Base-by-base conservation (phyloP, 2,329 filamentous ascomycete species). In the Ascochyta fabae region DNA sequence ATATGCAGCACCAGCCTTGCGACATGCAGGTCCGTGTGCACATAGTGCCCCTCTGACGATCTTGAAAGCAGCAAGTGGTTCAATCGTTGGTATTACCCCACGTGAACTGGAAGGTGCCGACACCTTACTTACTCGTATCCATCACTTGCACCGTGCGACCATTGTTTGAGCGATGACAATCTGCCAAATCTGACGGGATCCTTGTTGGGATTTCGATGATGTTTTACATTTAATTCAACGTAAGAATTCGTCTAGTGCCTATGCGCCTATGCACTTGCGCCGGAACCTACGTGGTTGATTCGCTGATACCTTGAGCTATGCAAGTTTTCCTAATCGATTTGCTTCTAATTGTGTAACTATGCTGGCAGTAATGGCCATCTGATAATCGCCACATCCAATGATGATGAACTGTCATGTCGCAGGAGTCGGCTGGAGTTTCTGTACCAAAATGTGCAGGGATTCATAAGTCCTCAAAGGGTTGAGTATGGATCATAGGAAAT, bases 71-170 rank as follows among this genome's bases (percentile, higher is more conserved):
- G 40, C 41, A 47, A 39, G n/a, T 51, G 43, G 53, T 56, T 56
- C 53, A 26, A 56, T 27, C 44, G 43, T 40, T 56, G 35, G 43
- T 48, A 35, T 48, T 56, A 47, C 53, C 47, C 47, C 53, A 51
- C 47, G 43, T 56, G 38, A 51, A 39, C 31, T 51, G 53, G 53
- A 47, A 51, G 44, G 24, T 56, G 19, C 47, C 42, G 47, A 39
- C 33, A 31, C 47, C 53, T 38, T 51, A 56, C 15, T 26, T 42
- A 50, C 22, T 43, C 42, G 39, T 42, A 43, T 46, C 43, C 38
- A 47, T 47, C 24, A 42, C 38, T 43, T 47, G 47, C 36, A 47
- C 53, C 53, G 53, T 51, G 47, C 53, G 38, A 29, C 53, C 47
- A 47, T 56, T 51, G 36, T 48, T 51, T 51, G 53, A 51, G 47